Evolutionary conservation across 177 flowering plant species (phyloP).

Genomic region (Vitis hybrid): DNA sequence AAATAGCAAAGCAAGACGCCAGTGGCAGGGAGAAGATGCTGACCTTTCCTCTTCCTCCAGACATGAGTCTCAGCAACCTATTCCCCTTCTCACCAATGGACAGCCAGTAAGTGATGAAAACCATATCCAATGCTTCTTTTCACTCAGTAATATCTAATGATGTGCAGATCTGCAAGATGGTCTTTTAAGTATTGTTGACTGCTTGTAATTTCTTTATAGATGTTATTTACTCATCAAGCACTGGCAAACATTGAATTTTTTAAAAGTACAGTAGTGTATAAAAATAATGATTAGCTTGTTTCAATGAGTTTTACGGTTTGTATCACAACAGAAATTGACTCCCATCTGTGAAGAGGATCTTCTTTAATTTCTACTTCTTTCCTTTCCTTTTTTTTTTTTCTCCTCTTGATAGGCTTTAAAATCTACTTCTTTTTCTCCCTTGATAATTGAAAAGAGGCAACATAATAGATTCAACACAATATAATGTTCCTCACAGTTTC

Average conservation of each 20-base stretch:
- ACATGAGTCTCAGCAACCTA: constrained; percentile 71
- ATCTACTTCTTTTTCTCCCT: too few species aligned
- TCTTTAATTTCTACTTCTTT: not conserved
- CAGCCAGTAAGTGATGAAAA: constrained; percentile 52
- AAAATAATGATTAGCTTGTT: too few species aligned
- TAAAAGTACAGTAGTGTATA: too few species aligned
- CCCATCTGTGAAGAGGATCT: not conserved
- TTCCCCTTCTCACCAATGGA: constrained; percentile 90
- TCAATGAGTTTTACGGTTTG: not conserved
- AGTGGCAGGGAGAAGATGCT: constrained; percentile 79
- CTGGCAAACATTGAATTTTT: too few species aligned
- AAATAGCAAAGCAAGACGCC: constrained; percentile 51
- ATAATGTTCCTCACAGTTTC: not conserved
- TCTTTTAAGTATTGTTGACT: not conserved
- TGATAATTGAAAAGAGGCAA: too few species aligned
- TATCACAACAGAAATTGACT: not conserved
- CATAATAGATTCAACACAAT: too few species aligned
- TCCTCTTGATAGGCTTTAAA: too few species aligned
- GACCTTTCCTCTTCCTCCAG: constrained; percentile 83
- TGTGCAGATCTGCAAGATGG: not conserved
- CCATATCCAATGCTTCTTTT: not conserved
- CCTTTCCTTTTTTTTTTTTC: not conserved
- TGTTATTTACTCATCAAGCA: too few species aligned
- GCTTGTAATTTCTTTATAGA: too few species aligned
- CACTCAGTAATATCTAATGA: not conserved